Conservation (phyloP, 140 eudicot genomes). For the Anethum foeniculum region DNA sequence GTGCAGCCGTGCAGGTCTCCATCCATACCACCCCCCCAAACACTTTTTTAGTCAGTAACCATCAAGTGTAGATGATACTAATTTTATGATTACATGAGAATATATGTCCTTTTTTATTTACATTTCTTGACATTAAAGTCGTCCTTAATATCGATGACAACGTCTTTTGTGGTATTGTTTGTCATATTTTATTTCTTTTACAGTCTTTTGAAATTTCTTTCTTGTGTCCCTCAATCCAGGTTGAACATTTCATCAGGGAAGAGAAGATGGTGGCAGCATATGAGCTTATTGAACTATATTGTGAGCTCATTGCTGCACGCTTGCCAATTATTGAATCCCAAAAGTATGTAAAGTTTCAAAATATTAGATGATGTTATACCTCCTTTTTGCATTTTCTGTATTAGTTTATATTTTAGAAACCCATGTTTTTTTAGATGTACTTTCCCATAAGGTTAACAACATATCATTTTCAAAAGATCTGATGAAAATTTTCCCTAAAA, state of each 20-base stretch:
- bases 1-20: neutral
- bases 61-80: neutral
- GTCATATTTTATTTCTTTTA: neutral
- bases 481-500: neutral
- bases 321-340: conserved; percentile 86
- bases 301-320: conserved; percentile 81
- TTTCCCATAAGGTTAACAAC: neutral
- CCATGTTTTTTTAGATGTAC: no score
- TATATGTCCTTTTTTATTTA: neutral
- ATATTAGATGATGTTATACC: neutral
- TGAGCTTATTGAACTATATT: conserved; percentile 73
- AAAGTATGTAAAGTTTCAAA: conserved; percentile 37
- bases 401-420: no score
- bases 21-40: neutral
- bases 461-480: neutral
- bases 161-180: neutral
- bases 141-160: neutral
- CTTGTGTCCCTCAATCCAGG: conserved; percentile 37
- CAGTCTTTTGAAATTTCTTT: neutral
- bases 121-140: neutral
- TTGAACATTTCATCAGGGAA: conserved; percentile 86
- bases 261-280: conserved; percentile 90
- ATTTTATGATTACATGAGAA: neutral
- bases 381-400: neutral
- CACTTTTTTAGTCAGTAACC: neutral